Base-by-base conservation (phyloP, 1,284 basidiomycete species). In the Rhodotorula sp. region DNA sequence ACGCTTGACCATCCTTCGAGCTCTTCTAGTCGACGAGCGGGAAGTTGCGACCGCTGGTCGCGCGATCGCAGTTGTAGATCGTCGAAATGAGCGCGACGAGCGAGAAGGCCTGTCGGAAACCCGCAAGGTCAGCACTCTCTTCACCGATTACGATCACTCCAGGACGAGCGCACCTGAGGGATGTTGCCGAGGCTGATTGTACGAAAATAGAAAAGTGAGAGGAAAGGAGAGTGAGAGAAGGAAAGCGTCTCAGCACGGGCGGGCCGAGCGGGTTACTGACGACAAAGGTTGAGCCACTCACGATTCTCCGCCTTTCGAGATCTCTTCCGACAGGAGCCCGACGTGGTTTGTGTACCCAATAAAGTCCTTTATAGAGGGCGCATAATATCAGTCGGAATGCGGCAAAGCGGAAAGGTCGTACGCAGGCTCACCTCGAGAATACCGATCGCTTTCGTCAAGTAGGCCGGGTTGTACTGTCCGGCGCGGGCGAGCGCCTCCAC, bases 401-500 rank as follows among this genome's bases (percentile, higher is more conserved):
- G 48, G 8, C 19, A 15, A 23, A 3, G 21, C 21, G 1, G 3
- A 63, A 28, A n/a, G 28, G 3, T 3, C 5, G 15, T 49, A 21
- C 12, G 52, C n/a, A 28, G 12, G 12, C n/a, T 12, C 26, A 77
- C 91, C 84, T 93, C 91, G 74, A 93, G 92, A 89, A 93, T 92
- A 23, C 85, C 80, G 14, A 91, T 84, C 0, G 92, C 89, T 67
- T 85, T 86, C n/a, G 82, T 82, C 26, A 95, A 82, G 77, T 93
- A 85, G 67, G 82, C 83, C 54, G 74, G 76, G 76, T 95, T 88
- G 76, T 87, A 91, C 69, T 89, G 86, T 1, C 92, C 92, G 0
- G 90, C 93, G 5, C 93, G 85, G 0, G 91, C 91, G 69, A 95
- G 82, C 0, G 92, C 92, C 50, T 95, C 93, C 62, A 95, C 84